Conservation (phyloP, 805 yeast genomes). For the Saturnispora quitensis region DNA sequence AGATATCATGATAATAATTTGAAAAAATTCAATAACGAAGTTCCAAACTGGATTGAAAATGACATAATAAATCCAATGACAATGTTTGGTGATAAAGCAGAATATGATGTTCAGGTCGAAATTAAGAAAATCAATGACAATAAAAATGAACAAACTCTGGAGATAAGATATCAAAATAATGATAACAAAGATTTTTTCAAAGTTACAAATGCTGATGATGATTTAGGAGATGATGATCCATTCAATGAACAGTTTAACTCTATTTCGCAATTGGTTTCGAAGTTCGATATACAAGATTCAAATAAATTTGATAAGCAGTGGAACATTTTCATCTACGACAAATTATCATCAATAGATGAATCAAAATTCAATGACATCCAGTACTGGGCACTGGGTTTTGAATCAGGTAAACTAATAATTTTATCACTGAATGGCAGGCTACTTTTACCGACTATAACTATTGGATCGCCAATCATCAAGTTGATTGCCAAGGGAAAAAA, state of each 20-base stretch:
- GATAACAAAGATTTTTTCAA: slow-evolving; percentile 18
- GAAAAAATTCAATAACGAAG: neutral
- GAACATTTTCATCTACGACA: slow-evolving; percentile 34
- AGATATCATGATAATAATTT: neutral
- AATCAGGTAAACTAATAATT: slow-evolving; percentile 45
- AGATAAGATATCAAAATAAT: slow-evolving; percentile 15
- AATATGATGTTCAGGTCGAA: slow-evolving; percentile 20
- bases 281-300: neutral
- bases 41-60: slow-evolving; percentile 21
- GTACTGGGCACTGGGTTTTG: slow-evolving; percentile 49
- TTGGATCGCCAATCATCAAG: slow-evolving; percentile 39
- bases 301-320: slow-evolving; percentile 21
- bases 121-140: slow-evolving; percentile 12
- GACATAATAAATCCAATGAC: slow-evolving; percentile 21
- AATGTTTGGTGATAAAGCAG: slow-evolving; percentile 22
- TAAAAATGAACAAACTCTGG: slow-evolving; percentile 13
- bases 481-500: slow-evolving; percentile 28
- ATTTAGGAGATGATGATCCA: slow-evolving; percentile 4
- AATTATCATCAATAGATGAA: slow-evolving; percentile 28
- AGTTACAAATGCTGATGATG: neutral
- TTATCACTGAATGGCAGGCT: slow-evolving; percentile 38
- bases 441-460: slow-evolving; percentile 39
- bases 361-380: slow-evolving; percentile 35
- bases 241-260: slow-evolving; percentile 30
- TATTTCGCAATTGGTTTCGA: slow-evolving; percentile 16